Base-by-base conservation (phyloP, 1,139 yeast species). In the Pichia sp. region DNA sequence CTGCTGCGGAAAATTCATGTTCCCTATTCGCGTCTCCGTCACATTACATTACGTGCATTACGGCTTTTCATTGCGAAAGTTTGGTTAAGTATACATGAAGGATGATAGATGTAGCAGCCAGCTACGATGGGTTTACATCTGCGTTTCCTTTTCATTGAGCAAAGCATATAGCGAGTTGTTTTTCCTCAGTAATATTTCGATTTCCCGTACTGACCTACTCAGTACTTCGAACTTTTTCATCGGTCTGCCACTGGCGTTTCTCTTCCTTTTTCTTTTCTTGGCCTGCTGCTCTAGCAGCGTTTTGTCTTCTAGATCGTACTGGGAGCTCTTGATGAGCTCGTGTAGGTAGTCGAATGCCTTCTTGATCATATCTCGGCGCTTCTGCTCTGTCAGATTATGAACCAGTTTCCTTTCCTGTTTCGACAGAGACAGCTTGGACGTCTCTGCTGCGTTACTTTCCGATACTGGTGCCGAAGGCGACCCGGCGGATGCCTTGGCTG, bases 351-450 rank as follows among this genome's bases (percentile, higher is more conserved):
- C 84, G 65, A 82, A 82, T 0, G 87, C 83, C 40, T 74, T 71
- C 68, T 87, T 87, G 66, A 92, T 88, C 62, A 79, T 70, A 59
- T 82, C 84, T 48, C 96, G 76, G 55, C 96, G 77, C 63, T 81
- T 80, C 69, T 88, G 90, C 68, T 89, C 96, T 52, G 88, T 82
- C 51, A 81, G 75, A 7, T 87, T 82, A 67, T 89, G 96, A 64
- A 86, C 85, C 54, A 76, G 68, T 54, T 93, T 76, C 64, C 85
- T 86, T 66, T 87, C 90, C 62, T 84, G 86, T 52, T 81, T 78
- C 0, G 86, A 70, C 30, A 87, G 73, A 13, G 75, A 26, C 23
- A 16, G 26, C 34, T 41, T 41, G 5, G 32, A 6, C 1, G n/a
- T 11, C 34, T 38, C 38, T 46, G 32, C 41, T 31, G 48, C 30